phyloP scores from a whole-genome alignment of 192 early-diverging fungal genomes.

The Linnemannia hyalina region DNA sequence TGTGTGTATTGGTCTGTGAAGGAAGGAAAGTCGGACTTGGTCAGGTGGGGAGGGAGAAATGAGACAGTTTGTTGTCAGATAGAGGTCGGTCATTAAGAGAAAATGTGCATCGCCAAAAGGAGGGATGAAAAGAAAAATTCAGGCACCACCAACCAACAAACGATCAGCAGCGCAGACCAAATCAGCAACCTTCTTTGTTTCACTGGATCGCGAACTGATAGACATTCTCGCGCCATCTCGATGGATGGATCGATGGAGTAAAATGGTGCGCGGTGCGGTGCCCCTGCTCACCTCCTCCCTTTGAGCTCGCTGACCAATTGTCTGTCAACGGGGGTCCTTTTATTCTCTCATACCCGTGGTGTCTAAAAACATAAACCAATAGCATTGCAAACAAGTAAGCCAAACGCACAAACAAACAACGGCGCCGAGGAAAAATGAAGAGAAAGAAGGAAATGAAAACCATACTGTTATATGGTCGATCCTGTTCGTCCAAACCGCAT shows the following conservation, averaged over 20 bases:
- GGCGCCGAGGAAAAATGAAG: background rate
- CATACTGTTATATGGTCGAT: background rate
- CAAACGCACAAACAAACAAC: background rate
- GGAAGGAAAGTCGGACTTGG: background rate
- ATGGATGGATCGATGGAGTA: background rate
- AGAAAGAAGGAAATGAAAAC: background rate
- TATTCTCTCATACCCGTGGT: background rate
- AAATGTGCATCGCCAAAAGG: background rate
- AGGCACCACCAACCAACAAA: background rate
- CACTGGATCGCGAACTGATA: background rate
- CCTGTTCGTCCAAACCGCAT: background rate
- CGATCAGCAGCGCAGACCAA: background rate
- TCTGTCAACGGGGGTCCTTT: no score
- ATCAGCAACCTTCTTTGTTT: background rate
- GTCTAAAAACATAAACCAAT: background rate
- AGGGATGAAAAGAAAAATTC: background rate
- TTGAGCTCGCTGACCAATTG: no score
- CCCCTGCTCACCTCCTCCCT: background rate
- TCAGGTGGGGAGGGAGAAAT: background rate
- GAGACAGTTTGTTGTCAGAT: background rate
- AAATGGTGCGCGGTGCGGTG: background rate
- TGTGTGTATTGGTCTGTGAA: background rate
- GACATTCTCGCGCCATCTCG: background rate
- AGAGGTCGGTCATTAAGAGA: constrained; percentile 1
- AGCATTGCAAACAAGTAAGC: background rate